Base-by-base conservation (phyloP, 805 yeast species). In the Saccharomycopsis oosterbeekiorum region DNA sequence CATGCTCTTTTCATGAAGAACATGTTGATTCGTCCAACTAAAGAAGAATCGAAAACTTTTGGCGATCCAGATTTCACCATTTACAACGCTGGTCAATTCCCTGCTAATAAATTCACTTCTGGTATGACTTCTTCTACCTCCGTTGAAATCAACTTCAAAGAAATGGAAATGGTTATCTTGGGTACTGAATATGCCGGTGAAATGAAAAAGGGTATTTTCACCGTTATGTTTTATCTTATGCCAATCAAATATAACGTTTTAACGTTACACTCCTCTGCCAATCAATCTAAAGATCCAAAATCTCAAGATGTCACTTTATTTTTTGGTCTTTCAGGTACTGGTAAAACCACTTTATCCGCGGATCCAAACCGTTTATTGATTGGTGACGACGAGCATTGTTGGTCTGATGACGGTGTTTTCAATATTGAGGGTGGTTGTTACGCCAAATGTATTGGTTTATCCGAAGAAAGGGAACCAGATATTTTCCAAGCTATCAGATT, bases 181-280 rank as follows among this genome's bases (percentile, higher is more conserved):
- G 99, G 99, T 77, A 93, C 98, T 55, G 99, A 93, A 80, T 93
- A 93, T 73, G 99, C 99, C 60, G 99, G 99, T 71, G 99, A 93
- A 81, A 93, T 93, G 99, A 93, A 93, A 82, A 93, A 93, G 81
- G 99, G 99, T 79, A 91, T 93, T 71, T 91, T 93, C 83, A 91
- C 98, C 24, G 98, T 93, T 64, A 93, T 93, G 99, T 93, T 94
- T 79, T 93, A 93, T 81, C 81, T 94, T 75, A 92, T 92, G 97
- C 99, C 99, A 61, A 86, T 94, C 68, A 89, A 83, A 75, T 88
- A 92, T 80, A 77, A 89, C 70, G 91, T 93, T 63, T 84, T 93
- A 73, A 94, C 98, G 50, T 82, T 93, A 74, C 98, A 93, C 77
- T 92, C 97, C 2, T 89, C 97, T 65, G 89, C 93, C 67, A 93